Base-by-base conservation (phyloP, 2,329 filamentous ascomycete species). In the Byssothecium circinans region DNA sequence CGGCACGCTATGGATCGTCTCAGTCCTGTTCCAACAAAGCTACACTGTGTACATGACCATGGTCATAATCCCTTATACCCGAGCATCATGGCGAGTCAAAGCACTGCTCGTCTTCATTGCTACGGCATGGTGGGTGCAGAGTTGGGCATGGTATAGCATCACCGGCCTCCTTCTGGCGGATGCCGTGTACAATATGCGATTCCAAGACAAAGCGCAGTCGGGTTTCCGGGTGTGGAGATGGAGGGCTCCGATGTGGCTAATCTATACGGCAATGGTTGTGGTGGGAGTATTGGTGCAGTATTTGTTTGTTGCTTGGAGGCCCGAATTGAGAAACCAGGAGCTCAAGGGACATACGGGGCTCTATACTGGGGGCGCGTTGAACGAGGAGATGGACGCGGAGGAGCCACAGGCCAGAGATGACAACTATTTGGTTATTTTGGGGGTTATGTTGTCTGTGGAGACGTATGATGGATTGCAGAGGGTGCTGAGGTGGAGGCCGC, bases 1-100 rank as follows among this genome's bases (percentile, higher is more conserved):
- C 2, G 62, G 69, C n/a, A 77, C 72, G 0, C 57, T 78, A n/a
- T 78, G 75, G 74, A 70, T 69, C 8, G 54, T 76, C 23, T 73
- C 67, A 5, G 64, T 73, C n/a, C 64, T 78, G 14, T 78, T 74
- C 54, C 65, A 69, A 43, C 75, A 78, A 50, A 73, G 69, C 52
- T 77, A 75, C 57, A 78, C 76, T 0, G 67, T 77, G 8, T 78
- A 76, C 54, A 75, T 77, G 61, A 65, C 73, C 4, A 76, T 77
- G 74, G 58, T 77, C 45, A 75, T 75, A 43, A 65, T 77, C 8
- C 76, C 74, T 3, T 74, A 68, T 57, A 75, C 73, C 1, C 65
- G 74, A 11, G 49, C 58, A 12, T 64, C 65, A 1, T 76, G 74
- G 74, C 72, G 74, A 32, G 56, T 74, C 3, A 69, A 71, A 47